Percentiles rank a stretch among this genome's conserved stretches.
These are phyloP conservation scores for Monosporascus cannonballus DNA, from an alignment of 2,329 filamentous ascomycete species.

Conservation along the genomic window DNA sequence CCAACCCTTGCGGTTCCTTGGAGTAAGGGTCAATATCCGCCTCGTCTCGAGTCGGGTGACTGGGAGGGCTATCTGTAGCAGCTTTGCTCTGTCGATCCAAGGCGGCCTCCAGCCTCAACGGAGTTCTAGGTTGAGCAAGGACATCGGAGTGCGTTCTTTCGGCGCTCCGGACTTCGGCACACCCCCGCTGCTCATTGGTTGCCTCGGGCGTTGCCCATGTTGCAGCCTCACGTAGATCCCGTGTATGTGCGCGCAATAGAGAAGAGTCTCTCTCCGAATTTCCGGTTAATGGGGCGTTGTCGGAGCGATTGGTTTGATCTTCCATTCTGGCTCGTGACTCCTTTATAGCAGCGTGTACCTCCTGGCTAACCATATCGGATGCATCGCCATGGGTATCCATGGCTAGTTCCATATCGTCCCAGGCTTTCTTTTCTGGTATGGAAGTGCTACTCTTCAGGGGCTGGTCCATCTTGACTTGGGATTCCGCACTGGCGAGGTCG, in stretches of 20 bases:
- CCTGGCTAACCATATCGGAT: conserved; percentile 22
- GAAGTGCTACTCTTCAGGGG: neutral
- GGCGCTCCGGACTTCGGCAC: conserved; percentile 7
- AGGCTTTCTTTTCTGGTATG: conserved; percentile 5
- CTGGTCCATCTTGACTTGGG: neutral
- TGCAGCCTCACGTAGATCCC: too few relatives aligned
- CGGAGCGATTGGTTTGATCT: conserved; percentile 8
- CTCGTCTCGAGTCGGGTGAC: conserved; percentile 5
- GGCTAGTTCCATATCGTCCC: conserved; percentile 22
- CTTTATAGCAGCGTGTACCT: conserved; percentile 19
- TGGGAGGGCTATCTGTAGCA: conserved; percentile 10
- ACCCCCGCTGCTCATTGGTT: too few relatives aligned
- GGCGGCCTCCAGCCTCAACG: conserved; percentile 20
- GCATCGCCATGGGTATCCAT: conserved; percentile 24
- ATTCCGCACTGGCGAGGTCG: conserved; percentile 8
- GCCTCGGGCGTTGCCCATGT: too few relatives aligned
- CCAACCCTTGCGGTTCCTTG: conserved; percentile 39
- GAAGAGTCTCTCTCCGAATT: too few relatives aligned
- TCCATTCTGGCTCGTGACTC: conserved; percentile 13
- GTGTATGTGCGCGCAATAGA: too few relatives aligned
- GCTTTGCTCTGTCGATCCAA: conserved; percentile 19
- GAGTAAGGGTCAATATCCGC: conserved; percentile 34
- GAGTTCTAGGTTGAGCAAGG: conserved; percentile 15
- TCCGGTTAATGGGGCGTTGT: too few relatives aligned
- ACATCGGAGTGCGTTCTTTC: conserved; percentile 19